phyloP scores from a whole-genome alignment of 2,329 filamentous ascomycete species.

The Phoma sp. region DNA sequence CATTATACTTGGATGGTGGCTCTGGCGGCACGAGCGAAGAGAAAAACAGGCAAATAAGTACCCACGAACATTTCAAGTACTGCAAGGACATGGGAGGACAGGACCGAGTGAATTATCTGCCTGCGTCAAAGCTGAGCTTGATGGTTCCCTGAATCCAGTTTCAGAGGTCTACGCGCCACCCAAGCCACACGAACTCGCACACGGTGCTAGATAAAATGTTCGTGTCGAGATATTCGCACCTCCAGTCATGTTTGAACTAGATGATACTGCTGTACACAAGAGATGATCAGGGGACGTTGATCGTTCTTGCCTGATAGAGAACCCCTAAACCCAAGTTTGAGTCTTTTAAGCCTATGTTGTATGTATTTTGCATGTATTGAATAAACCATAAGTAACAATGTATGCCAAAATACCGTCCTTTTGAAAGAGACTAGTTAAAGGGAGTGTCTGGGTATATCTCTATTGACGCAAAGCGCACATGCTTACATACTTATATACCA shows the following conservation, averaged over 20 bases:
- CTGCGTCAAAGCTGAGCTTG: not conserved
- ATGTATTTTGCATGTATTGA: too few species aligned
- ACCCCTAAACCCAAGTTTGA: too few species aligned
- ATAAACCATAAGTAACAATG: too few species aligned
- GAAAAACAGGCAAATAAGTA: not conserved
- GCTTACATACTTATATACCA: too few species aligned
- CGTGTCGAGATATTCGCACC: not conserved
- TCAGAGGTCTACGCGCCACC: not conserved
- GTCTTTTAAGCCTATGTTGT: too few species aligned
- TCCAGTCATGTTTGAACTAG: not conserved
- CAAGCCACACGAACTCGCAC: not conserved
- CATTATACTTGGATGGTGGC: constrained; percentile 40
- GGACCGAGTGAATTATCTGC: not conserved
- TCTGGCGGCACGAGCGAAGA: constrained; percentile 36
- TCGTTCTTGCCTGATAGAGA: not conserved
- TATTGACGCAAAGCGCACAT: too few species aligned
- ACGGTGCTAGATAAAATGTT: not conserved
- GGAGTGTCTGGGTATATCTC: too few species aligned
- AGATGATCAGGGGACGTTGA: not conserved
- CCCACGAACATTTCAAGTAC: not conserved
- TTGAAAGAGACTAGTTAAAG: too few species aligned
- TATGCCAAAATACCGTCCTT: too few species aligned
- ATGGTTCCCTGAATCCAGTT: not conserved
- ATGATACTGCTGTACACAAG: not conserved
- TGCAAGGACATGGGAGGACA: not conserved